phyloP scores from a whole-genome alignment of 352 stramenopile genomes.

The Phytophthora multivora region DNA sequence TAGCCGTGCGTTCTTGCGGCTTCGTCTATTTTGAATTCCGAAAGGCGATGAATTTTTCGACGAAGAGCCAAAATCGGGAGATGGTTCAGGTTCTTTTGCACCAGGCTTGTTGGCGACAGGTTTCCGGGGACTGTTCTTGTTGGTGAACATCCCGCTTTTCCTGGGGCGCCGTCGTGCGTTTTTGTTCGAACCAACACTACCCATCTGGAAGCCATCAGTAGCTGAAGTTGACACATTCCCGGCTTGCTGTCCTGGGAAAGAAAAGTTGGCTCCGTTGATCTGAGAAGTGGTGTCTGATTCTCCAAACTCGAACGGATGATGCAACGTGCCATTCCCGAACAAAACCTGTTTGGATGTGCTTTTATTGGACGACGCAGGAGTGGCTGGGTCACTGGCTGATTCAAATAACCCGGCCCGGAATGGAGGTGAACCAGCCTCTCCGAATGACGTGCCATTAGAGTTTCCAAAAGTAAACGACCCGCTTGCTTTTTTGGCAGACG shows the following conservation, averaged over 20 bases:
- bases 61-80: conserved; percentile 6
- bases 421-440: background rate
- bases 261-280: background rate
- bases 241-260: conserved; percentile 1
- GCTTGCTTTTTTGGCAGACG: background rate
- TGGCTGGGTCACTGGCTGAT: background rate
- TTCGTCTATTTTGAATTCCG: conserved; percentile 25
- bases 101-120: conserved; percentile 18
- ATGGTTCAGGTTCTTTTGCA: conserved; percentile 23
- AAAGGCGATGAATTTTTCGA: conserved; percentile 36
- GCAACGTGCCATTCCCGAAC: conserved; percentile 23
- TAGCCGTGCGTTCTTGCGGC: conserved; percentile 37
- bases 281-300: conserved; percentile 1
- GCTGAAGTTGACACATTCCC: conserved; percentile 8
- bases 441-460: background rate
- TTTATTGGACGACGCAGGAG: background rate
- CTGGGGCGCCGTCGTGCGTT: conserved; percentile 22
- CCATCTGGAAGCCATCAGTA: conserved; percentile 33
- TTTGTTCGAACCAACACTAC: conserved; percentile 16
- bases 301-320: conserved; percentile 30
- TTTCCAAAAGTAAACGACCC: conserved; percentile 20
- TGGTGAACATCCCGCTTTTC: conserved; percentile 41
- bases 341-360: conserved; percentile 18
- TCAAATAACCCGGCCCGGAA: conserved; percentile 10
- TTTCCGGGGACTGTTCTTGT: conserved; percentile 30